Evolutionary conservation across 306 rosid genomes (phyloP), one percentile per base, ranked within the genome.

Genomic region (Fragaria iinumae): DNA sequence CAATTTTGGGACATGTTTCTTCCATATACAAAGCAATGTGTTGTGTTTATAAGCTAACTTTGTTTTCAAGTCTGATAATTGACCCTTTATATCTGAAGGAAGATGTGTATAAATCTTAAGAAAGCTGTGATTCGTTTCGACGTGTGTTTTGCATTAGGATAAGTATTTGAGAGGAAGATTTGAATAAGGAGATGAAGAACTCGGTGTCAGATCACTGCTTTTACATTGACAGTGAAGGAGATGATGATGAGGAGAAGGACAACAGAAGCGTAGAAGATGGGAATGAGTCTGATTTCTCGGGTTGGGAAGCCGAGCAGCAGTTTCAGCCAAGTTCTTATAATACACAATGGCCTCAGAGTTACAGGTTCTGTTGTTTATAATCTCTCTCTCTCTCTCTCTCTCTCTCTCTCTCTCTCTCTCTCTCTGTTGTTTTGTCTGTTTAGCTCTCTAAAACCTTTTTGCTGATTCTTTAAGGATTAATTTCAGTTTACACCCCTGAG

Each of bases 281-380:
- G 27, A 86, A 91, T 12, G 90, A 86, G 29, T 92, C 98, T 20
- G 99, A 96, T 81, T 89, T 86, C 80, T 96, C 96, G 0, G 83
- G 82, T 57, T 89, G 62, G 66, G 90, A 90, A 11, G 75, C 76
- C 38, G 93, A 89, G 55, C 77, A 87, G 77, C 76, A 76, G 72
- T 88, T 77, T 68, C 20, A 29, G 11, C 91, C 89, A 34, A 79
- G 93, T 73, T 92, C 99, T 66, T 86, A 83, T 82, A 89, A 82
- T 77, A 85, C 89, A 53, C 74, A 93, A 32, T 96, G 99, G 99
- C 99, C 99, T 77, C 96, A 92, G 76, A 92, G 97, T 90, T 92
- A 92, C 93, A 92, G 97, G 98, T 94, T 59, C n/a, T n/a, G n/a
- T n/a, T n/a, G n/a, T n/a, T n/a, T n/a, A n/a, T n/a, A n/a, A n/a